These are phyloP conservation scores for Candida schatavii DNA, from an alignment of 805 yeast genomes.

Conservation along the genomic window DNA sequence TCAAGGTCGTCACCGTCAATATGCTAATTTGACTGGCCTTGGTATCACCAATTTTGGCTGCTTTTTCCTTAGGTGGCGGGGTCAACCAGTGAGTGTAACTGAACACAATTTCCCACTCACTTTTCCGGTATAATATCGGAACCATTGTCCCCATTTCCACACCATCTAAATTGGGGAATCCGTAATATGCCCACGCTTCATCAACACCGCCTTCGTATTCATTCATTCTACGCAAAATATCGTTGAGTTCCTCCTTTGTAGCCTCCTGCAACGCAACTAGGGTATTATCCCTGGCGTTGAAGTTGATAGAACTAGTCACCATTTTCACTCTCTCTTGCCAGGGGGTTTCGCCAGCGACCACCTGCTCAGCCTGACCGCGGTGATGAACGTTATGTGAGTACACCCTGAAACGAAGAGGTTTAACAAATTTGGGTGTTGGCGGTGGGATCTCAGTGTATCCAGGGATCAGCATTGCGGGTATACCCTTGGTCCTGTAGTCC, in stretches of 20 bases:
- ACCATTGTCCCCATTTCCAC: constrained; percentile 28
- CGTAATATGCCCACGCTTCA: constrained; percentile 33
- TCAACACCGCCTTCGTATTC: constrained; percentile 13
- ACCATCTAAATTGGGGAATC: constrained; percentile 36
- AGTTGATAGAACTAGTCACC: constrained; percentile 39
- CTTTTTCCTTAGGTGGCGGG: constrained; percentile 37
- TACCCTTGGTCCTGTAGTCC: not conserved
- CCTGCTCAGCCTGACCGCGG: too few species aligned
- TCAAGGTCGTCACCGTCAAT: constrained; percentile 35
- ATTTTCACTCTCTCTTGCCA: constrained; percentile 44
- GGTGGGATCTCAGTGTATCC: constrained; percentile 8
- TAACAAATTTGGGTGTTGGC: constrained; percentile 3
- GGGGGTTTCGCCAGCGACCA: constrained; percentile 40
- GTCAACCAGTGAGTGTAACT: constrained; percentile 38
- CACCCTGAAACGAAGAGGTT: constrained; percentile 23
- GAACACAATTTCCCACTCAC: constrained; percentile 30
- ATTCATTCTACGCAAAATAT: constrained; percentile 26
- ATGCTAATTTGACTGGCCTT: constrained; percentile 22
- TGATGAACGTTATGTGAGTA: constrained; percentile 36
- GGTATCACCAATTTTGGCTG: constrained; percentile 7
- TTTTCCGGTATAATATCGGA: constrained; percentile 30
- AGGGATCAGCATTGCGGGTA: not conserved
- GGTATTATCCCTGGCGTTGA: constrained; percentile 28
- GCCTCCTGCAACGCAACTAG: constrained; percentile 43
- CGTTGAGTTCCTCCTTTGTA: constrained; percentile 32